These are phyloP conservation scores for Syzygium aromaticum DNA, from an alignment of 345 rosid genomes.

Conservation along the genomic window DNA sequence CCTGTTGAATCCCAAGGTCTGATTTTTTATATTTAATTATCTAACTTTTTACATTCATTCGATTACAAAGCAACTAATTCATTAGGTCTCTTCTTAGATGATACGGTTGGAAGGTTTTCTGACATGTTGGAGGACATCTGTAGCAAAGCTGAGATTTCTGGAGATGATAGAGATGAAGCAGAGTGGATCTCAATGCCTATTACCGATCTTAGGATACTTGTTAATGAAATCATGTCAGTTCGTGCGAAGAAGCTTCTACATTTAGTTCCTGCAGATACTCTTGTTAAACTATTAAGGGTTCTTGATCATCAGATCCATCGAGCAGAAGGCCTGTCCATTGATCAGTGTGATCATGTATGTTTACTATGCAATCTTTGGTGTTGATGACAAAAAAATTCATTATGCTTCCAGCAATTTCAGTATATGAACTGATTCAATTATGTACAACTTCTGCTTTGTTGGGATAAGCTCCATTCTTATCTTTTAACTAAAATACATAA, in stretches of 20 bases:
- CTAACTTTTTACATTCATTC: background rate
- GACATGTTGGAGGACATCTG: conserved; percentile 79
- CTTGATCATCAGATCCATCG: conserved; percentile 97
- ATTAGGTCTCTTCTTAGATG: conserved; percentile 42
- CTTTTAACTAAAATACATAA: background rate
- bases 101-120: conserved; percentile 49
- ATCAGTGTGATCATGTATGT: conserved; percentile 69
- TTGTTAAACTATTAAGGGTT: conserved; percentile 56
- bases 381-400: background rate
- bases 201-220: conserved; percentile 63
- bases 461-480: background rate
- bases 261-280: conserved; percentile 77
- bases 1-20: conserved; percentile 73
- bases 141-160: conserved; percentile 65
- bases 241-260: conserved; percentile 79
- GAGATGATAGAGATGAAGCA: conserved; percentile 80
- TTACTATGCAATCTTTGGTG: conserved; percentile 1
- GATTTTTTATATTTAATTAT: background rate
- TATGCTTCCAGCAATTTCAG: background rate
- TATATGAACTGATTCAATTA: background rate
- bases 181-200: conserved; percentile 75
- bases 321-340: conserved; percentile 85
- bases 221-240: conserved; percentile 65
- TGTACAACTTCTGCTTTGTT: background rate
- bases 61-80: background rate